Evolutionary conservation across 441 rosid species (phyloP).

Genomic region (Gossypium gossypioides): DNA sequence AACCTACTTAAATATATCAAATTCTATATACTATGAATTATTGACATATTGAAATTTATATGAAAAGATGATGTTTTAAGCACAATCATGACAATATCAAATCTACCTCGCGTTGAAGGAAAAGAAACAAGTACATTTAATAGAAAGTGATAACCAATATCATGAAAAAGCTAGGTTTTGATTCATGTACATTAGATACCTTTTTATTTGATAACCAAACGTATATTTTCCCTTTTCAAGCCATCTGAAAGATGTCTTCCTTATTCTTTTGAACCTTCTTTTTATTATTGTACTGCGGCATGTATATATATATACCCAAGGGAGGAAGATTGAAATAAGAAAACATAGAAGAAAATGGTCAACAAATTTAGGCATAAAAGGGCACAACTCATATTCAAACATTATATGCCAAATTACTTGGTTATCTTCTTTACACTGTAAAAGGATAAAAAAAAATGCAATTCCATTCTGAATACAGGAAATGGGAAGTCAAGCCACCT

Average conservation of each 20-base stretch:
- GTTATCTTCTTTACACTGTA: conserved; percentile 36
- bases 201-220: not conserved
- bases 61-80: not conserved
- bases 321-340: not conserved
- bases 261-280: not conserved
- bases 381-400: conserved; percentile 4
- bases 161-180: not conserved
- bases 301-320: not conserved
- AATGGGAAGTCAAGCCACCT: conserved; percentile 30
- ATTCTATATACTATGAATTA: not conserved
- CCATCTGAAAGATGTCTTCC: not conserved
- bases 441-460: conserved; percentile 13
- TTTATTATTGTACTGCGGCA: not conserved
- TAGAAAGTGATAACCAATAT: not conserved
- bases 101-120: not conserved
- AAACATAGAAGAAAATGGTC: not conserved
- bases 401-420: not conserved
- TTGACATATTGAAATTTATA: not conserved
- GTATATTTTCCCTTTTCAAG: not conserved
- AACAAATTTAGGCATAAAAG: not conserved
- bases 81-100: not conserved
- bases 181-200: not conserved
- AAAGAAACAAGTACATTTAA: not conserved
- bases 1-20: not conserved
- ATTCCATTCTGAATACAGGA: conserved; percentile 29